A percentile compares a stretch with the other conserved stretches of the same genome.
Conservation (phyloP, 2,329 filamentous ascomycete genomes). For the Rosellinia necatrix region DNA sequence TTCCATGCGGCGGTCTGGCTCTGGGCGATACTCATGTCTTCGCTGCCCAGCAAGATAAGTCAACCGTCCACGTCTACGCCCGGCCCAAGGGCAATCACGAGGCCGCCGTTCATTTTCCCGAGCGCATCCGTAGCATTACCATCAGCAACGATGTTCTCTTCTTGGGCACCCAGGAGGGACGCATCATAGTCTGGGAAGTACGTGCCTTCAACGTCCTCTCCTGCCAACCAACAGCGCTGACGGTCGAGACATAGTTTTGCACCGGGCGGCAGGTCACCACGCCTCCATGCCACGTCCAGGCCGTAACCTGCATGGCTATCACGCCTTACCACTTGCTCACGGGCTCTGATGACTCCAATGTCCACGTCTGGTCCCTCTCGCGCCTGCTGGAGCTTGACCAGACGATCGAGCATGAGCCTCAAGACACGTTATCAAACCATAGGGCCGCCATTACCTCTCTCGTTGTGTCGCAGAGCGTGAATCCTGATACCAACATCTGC, state of each 20-base stretch:
- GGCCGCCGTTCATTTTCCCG: slow-evolving; percentile 83
- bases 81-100: slow-evolving; percentile 85
- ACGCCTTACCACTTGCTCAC: slow-evolving; percentile 76
- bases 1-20: slow-evolving; percentile 77
- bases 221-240: slow-evolving; percentile 28
- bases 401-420: slow-evolving; percentile 66
- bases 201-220: slow-evolving; percentile 32
- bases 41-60: slow-evolving; percentile 88
- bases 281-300: slow-evolving; percentile 77
- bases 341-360: slow-evolving; percentile 82
- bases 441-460: slow-evolving; percentile 72
- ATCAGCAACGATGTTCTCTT: slow-evolving; percentile 75
- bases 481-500: slow-evolving; percentile 75
- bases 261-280: slow-evolving; percentile 79
- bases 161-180: slow-evolving; percentile 82
- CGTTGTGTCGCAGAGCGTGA: slow-evolving; percentile 66
- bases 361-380: slow-evolving; percentile 88
- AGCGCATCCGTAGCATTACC: slow-evolving; percentile 79
- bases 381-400: slow-evolving; percentile 67
- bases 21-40: slow-evolving; percentile 84
- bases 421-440: slow-evolving; percentile 78
- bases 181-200: slow-evolving; percentile 93
- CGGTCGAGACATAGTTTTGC: slow-evolving; percentile 56
- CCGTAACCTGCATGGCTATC: slow-evolving; percentile 75
- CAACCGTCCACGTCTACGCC: slow-evolving; percentile 90